These are phyloP conservation scores for Ilyonectria robusta DNA, from an alignment of 2,329 filamentous ascomycete genomes.

Conservation along the genomic window DNA sequence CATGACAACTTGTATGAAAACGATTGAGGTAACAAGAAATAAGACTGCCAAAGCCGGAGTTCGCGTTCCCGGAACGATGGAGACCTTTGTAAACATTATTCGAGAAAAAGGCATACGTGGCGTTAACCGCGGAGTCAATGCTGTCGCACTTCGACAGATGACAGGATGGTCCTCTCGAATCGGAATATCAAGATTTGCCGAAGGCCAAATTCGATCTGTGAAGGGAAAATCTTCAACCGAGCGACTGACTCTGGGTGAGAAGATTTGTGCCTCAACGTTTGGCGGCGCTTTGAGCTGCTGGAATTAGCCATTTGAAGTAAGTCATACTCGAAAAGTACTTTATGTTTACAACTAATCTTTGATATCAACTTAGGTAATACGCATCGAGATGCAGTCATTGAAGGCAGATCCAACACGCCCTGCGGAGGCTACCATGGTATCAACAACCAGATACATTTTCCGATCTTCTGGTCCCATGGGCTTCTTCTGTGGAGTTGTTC, in stretches of 20 bases:
- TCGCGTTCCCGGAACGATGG: conserved; percentile 26
- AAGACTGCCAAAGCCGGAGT: conserved; percentile 7
- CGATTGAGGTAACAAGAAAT: conserved; percentile 24
- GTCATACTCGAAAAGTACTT: neutral
- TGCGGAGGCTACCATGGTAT: conserved; percentile 18
- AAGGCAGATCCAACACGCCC: conserved; percentile 22
- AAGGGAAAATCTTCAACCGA: conserved; percentile 15
- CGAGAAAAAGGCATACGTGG: conserved; percentile 25
- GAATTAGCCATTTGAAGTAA: conserved; percentile 31
- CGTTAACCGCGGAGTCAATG: conserved; percentile 25
- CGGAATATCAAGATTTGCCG: conserved; percentile 26
- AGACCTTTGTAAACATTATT: conserved; percentile 25
- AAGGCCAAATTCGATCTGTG: conserved; percentile 11
- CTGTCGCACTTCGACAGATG: conserved; percentile 27
- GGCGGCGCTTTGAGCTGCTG: conserved; percentile 27
- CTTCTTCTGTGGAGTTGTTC: conserved; percentile 28
- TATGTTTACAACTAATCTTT: neutral
- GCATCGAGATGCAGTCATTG: conserved; percentile 32
- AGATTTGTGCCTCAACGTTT: conserved; percentile 22
- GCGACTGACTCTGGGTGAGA: conserved; percentile 15
- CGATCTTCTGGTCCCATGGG: conserved; percentile 13
- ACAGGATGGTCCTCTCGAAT: conserved; percentile 31
- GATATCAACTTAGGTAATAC: conserved; percentile 8
- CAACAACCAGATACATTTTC: conserved; percentile 20
- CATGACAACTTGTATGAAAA: conserved; percentile 32